A percentile compares a stretch with the other conserved stretches of the same genome.
These are phyloP conservation scores for Ophiostoma sp. DNA, from an alignment of 2,329 filamentous ascomycete species.

Conservation along the genomic window DNA sequence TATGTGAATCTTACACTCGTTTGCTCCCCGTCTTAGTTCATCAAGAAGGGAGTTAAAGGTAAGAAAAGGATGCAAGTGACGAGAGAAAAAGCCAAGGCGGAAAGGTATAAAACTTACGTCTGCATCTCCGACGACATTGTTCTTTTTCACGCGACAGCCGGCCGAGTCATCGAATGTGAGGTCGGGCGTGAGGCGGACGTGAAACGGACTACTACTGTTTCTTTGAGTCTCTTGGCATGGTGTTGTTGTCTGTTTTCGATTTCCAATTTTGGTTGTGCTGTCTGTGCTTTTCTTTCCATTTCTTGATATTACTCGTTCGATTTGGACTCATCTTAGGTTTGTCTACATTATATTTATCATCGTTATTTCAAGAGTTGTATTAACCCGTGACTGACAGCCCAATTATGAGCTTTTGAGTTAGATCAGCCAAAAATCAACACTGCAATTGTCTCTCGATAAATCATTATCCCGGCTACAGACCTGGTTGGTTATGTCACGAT, in stretches of 20 bases:
- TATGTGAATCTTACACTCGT: not conserved
- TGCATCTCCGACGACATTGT: not conserved
- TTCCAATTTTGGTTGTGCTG: not conserved
- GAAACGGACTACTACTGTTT: not conserved
- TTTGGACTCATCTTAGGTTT: not conserved
- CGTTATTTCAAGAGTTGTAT: too few species aligned
- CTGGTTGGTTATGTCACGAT: not conserved
- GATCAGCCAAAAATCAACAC: too few species aligned
- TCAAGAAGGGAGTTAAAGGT: not conserved
- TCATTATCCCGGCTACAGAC: too few species aligned
- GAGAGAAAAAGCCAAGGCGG: not conserved
- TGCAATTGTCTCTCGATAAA: too few species aligned
- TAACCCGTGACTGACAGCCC: too few species aligned
- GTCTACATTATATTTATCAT: too few species aligned
- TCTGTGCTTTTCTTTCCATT: not conserved
- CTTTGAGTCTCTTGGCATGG: not conserved
- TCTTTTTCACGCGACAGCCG: not conserved
- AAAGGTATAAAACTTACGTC: not conserved
- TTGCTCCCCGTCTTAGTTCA: not conserved
- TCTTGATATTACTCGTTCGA: not conserved
- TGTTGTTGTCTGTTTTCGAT: not conserved
- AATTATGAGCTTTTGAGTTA: too few species aligned
- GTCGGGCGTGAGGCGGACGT: not conserved
- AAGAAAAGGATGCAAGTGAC: not conserved
- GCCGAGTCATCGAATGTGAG: not conserved